phyloP scores from a whole-genome alignment of 2,329 filamentous ascomycete genomes.

The Fusarium sp. region DNA sequence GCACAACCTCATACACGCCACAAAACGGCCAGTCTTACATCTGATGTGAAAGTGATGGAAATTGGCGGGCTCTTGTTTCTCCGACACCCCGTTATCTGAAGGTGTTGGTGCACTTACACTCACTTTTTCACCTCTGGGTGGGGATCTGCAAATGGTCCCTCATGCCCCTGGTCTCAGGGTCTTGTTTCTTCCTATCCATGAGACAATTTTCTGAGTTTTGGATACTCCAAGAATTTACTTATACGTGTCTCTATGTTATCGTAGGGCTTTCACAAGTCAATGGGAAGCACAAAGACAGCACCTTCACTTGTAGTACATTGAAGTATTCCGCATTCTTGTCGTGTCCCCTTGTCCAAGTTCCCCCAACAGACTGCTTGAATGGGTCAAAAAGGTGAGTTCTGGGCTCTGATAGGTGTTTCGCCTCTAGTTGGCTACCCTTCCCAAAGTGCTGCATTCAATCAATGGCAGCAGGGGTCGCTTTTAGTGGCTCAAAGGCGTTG shows the following conservation, averaged over 20 bases:
- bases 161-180: not conserved
- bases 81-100: conserved; percentile 17
- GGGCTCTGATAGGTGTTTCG: conserved; percentile 34
- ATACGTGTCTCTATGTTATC: too few species aligned
- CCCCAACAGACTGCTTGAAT: conserved; percentile 47
- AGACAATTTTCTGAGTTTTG: not conserved
- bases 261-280: not conserved
- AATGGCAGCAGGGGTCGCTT: conserved; percentile 36
- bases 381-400: conserved; percentile 28
- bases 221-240: too few species aligned
- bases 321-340: conserved; percentile 13
- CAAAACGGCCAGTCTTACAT: not conserved
- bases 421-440: conserved; percentile 8
- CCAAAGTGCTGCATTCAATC: conserved; percentile 24
- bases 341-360: conserved; percentile 34
- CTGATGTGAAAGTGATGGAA: not conserved
- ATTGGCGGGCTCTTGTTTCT: conserved; percentile 36
- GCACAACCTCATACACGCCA: not conserved
- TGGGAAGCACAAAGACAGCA: not conserved
- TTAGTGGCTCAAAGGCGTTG: conserved; percentile 17
- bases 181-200: not conserved
- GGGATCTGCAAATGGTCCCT: conserved; percentile 19
- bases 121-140: conserved; percentile 22
- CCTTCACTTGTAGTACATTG: not conserved
- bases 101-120: conserved; percentile 19